Evolutionary conservation across 2,329 filamentous ascomycete species (phyloP).

Genomic region (Alternaria ventricosa): DNA sequence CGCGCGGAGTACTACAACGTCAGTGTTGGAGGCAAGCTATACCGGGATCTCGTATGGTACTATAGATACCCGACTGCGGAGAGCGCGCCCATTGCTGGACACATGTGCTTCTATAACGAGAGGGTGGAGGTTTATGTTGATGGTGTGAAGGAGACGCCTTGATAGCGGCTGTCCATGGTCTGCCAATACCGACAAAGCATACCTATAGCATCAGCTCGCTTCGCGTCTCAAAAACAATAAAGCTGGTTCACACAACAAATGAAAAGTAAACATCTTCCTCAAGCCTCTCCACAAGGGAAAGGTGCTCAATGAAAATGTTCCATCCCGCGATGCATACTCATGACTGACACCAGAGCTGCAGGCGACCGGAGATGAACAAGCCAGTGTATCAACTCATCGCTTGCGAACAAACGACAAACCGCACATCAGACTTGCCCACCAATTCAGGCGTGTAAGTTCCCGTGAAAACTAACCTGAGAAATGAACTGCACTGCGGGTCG

Average conservation of each 20-base stretch:
- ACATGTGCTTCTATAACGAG: conserved; percentile 72
- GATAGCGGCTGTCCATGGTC: not conserved
- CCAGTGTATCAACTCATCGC: not conserved
- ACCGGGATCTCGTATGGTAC: conserved; percentile 67
- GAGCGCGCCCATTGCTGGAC: conserved; percentile 61
- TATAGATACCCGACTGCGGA: conserved; percentile 66
- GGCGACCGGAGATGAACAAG: not conserved
- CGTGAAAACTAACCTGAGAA: too few species aligned
- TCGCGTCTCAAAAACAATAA: too few species aligned
- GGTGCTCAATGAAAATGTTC: not conserved
- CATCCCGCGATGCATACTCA: not conserved
- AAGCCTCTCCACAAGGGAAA: not conserved
- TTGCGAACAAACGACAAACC: not conserved
- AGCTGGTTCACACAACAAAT: too few species aligned
- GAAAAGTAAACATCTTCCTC: too few species aligned
- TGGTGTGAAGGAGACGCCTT: conserved; percentile 51
- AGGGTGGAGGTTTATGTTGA: conserved; percentile 69
- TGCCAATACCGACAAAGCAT: too few species aligned
- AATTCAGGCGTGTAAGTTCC: too few species aligned
- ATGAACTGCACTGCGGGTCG: not conserved
- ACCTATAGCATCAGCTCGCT: too few species aligned
- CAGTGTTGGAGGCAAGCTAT: conserved; percentile 53
- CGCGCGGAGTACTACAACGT: conserved; percentile 68
- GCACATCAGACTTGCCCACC: not conserved
- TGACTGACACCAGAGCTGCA: not conserved